Base-by-base conservation (phyloP, 352 stramenopile species). In the Phytophthora cactorum region DNA sequence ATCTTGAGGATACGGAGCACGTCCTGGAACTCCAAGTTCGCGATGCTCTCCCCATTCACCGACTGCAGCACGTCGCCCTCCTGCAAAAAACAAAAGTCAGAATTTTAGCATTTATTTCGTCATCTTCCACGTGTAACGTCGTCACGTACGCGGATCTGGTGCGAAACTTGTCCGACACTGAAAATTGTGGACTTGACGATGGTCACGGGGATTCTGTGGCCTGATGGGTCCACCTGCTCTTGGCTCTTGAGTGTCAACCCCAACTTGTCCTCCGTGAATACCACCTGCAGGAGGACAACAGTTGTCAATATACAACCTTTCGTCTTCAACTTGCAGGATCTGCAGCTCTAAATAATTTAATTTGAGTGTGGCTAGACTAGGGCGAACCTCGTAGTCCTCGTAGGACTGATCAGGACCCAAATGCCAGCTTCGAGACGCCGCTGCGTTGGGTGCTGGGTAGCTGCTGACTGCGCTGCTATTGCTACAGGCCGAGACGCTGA, bases 41-140 rank as follows among this genome's bases (percentile, higher is more conserved):
- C 66, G 49, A 93, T 86, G 52, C 78, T 89, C 31, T 89, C 80
- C 39, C 79, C 81, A 60, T 93, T 91, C 43, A 93, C 80, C 0
- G 83, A 89, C 39, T 90, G 66, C 31, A 93, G 57, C 28, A 90
- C 73, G 49, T 93, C 85, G 5, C 83, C 85, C 75, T 93, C 82
- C 85, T 93, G 52, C 25, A 66, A 34, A 55, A 56, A 54, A 28
- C 6, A 38, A 45, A 50, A 31, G 17, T 14, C 36, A 10, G 36
- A 10, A 25, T 3, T 22, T 59, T 28, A 52, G 34, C 25, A 55
- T 52, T 39, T 50, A 22, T 17, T 50, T 12, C 27, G 3, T 10
- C 57, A 32, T 47, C 10, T 45, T 31, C 2, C 10, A 32, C 38
- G 7, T 45, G 5, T 3, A 45, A 60, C 28, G 11, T 38, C 32